Conservation (phyloP, 2,329 filamentous ascomycete species). For the Aspergillus candidus region DNA sequence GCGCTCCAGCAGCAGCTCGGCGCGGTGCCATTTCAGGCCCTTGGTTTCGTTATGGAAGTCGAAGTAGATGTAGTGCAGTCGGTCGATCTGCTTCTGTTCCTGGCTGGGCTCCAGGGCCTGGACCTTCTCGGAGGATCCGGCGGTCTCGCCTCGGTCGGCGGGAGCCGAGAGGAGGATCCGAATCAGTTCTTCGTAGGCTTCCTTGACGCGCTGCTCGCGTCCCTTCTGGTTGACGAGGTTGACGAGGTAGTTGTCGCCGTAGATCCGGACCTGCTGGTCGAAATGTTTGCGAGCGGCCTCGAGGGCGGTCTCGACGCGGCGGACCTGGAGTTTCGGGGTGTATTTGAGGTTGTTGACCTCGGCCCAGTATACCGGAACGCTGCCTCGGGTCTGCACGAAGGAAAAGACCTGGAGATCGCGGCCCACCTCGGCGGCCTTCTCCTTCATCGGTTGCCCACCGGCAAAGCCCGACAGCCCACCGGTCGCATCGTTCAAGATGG, state of each 20-base stretch:
- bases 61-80: conserved; percentile 94
- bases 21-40: conserved; percentile 86
- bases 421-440: conserved; percentile 55
- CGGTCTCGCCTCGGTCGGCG: conserved; percentile 56
- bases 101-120: conserved; percentile 63
- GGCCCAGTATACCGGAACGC: conserved; percentile 92
- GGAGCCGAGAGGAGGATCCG: conserved; percentile 66
- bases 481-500: conserved; percentile 77
- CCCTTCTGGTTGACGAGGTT: conserved; percentile 97
- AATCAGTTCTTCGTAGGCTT: conserved; percentile 88
- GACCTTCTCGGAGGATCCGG: conserved; percentile 70
- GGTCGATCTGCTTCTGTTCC: conserved; percentile 63
- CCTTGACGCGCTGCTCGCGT: conserved; percentile 80
- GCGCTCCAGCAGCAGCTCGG: conserved; percentile 76
- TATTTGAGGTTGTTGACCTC: conserved; percentile 93
- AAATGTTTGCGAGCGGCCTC: conserved; percentile 81
- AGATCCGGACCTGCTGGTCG: conserved; percentile 83
- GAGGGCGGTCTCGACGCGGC: conserved; percentile 72
- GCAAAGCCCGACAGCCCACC: conserved; percentile 74
- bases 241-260: conserved; percentile 95
- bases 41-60: conserved; percentile 98
- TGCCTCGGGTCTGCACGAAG: conserved; percentile 94
- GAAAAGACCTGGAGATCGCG: conserved; percentile 84
- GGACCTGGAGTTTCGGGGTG: conserved; percentile 81
- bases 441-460: conserved; percentile 68